Conservation (phyloP, 371 early-diverging fungal species). For the Lichtheimia hyalospora region DNA sequence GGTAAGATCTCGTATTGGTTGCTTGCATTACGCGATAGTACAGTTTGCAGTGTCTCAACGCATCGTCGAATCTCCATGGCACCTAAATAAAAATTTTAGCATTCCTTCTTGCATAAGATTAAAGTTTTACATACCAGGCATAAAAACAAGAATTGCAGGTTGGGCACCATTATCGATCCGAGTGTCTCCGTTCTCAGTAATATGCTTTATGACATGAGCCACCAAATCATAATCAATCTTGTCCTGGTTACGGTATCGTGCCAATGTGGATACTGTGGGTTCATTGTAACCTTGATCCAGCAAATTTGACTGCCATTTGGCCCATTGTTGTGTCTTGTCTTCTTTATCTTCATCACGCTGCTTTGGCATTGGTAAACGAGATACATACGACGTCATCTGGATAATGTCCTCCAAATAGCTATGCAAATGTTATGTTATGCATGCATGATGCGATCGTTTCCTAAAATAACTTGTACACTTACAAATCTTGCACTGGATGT, state of each 20-base stretch:
- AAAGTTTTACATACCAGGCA: constrained; percentile 60
- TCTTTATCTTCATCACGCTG: constrained; percentile 27
- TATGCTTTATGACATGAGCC: constrained; percentile 59
- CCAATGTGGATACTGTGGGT: constrained; percentile 43
- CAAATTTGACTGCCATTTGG: constrained; percentile 44
- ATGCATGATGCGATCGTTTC: not conserved
- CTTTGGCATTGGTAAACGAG: constrained; percentile 33
- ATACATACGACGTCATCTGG: constrained; percentile 41
- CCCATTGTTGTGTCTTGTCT: constrained; percentile 30
- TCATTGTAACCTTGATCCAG: constrained; percentile 47
- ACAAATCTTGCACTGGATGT: constrained; percentile 75
- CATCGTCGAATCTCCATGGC: constrained; percentile 76
- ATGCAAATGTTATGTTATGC: not conserved
- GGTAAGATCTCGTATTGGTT: constrained; percentile 49
- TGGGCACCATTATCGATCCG: constrained; percentile 33
- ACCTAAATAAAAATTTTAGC: constrained; percentile 38
- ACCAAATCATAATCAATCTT: constrained; percentile 71
- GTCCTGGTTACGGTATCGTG: constrained; percentile 49
- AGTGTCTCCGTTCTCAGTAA: constrained; percentile 47
- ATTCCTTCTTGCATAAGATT: not conserved
- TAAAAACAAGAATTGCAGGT: constrained; percentile 71
- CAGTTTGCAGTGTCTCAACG: constrained; percentile 50
- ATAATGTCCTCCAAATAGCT: constrained; percentile 63
- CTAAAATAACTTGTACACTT: constrained; percentile 6
- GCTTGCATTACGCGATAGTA: constrained; percentile 13